Conservation (phyloP, 129 eudicot species). For the Lactuca sativa region DNA sequence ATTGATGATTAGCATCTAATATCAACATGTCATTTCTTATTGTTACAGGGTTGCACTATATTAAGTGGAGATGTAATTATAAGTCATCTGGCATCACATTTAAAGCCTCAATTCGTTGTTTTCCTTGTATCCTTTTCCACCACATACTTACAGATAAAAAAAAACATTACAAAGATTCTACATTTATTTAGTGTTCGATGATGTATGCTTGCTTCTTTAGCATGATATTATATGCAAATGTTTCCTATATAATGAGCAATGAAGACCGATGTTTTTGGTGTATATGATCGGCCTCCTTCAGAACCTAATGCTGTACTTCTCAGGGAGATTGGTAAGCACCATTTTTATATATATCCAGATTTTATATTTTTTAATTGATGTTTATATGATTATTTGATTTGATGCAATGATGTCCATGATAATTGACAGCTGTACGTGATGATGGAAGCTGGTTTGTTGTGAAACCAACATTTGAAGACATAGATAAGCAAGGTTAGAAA, state of each 20-base stretch:
- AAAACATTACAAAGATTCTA: not conserved
- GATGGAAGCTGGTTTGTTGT: constrained; percentile 90
- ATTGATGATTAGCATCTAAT: constrained; percentile 17
- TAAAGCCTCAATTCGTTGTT: constrained; percentile 87
- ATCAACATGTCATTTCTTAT: not conserved
- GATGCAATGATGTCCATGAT: constrained; percentile 24
- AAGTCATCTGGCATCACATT: constrained; percentile 71
- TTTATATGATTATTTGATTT: constrained; percentile 10
- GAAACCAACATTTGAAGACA: constrained; percentile 54
- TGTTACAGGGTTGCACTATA: constrained; percentile 84
- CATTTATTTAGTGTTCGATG: constrained; percentile 1
- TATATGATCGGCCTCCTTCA: constrained; percentile 91
- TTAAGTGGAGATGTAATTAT: constrained; percentile 97
- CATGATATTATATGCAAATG: too few species aligned
- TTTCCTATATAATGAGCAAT: constrained; percentile 38
- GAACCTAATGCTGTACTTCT: constrained; percentile 80
- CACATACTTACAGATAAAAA: not conserved
- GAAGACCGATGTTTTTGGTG: constrained; percentile 95
- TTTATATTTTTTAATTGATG: not conserved
- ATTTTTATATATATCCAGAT: not conserved
- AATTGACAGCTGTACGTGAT: constrained; percentile 88
- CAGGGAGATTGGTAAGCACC: constrained; percentile 78
- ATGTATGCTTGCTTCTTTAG: not conserved
- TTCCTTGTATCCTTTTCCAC: constrained; percentile 80
- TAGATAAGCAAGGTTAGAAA: constrained; percentile 56